Evolutionary conservation across 441 rosid genomes (phyloP).

Genomic region (Adansonia gregorii): DNA sequence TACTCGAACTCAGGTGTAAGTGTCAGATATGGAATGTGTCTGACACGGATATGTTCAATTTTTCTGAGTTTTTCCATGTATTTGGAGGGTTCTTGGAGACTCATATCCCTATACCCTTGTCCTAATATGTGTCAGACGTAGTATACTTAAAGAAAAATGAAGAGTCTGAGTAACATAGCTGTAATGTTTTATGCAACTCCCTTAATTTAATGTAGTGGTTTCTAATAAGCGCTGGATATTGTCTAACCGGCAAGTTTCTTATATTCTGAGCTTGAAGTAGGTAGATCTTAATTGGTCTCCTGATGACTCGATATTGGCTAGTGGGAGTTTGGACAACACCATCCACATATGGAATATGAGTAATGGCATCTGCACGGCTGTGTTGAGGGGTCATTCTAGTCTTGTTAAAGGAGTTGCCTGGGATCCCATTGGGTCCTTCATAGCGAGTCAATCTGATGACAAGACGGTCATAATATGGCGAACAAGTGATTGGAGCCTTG

Average conservation of each 20-base stretch:
- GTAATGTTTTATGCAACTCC: not conserved
- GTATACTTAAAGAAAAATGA: too few species aligned
- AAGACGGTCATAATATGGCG: slow-evolving; percentile 98
- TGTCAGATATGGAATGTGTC: too few species aligned
- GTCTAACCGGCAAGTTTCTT: slow-evolving; percentile 49
- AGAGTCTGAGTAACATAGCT: too few species aligned
- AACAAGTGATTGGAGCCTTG: slow-evolving; percentile 97
- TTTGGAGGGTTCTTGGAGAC: too few species aligned
- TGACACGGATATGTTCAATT: too few species aligned
- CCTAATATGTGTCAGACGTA: too few species aligned
- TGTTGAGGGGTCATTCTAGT: slow-evolving; percentile 95
- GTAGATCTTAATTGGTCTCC: slow-evolving; percentile 99
- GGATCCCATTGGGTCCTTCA: slow-evolving; percentile 98
- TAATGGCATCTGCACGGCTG: slow-evolving; percentile 92
- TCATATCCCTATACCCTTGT: too few species aligned
- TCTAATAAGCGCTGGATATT: slow-evolving; percentile 27
- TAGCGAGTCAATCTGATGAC: slow-evolving; percentile 98
- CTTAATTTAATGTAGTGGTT: not conserved
- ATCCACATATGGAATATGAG: slow-evolving; percentile 94
- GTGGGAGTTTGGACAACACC: slow-evolving; percentile 97
- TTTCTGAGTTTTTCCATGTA: too few species aligned
- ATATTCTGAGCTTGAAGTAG: slow-evolving; percentile 77
- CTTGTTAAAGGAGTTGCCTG: slow-evolving; percentile 97
- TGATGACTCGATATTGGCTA: slow-evolving; percentile 90
- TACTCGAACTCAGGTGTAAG: too few species aligned